Conservation (phyloP, 495 filamentous ascomycete species). For the Podospora pseudocomata region DNA sequence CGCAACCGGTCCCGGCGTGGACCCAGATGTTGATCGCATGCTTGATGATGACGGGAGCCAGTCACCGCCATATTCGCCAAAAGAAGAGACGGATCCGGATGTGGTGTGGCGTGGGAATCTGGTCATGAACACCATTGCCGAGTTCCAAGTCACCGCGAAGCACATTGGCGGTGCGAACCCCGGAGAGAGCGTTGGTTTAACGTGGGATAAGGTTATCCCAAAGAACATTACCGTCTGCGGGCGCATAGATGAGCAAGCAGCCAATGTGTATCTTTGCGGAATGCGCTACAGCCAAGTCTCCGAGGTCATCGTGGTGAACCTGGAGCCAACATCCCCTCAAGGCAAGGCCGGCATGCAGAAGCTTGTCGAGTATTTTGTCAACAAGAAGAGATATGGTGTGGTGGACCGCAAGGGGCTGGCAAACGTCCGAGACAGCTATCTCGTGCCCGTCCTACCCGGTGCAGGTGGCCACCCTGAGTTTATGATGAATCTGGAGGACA, state of each 20-base stretch:
- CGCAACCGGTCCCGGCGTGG: slow-evolving; percentile 53
- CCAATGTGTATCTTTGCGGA: slow-evolving; percentile 83
- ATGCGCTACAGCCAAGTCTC: slow-evolving; percentile 67
- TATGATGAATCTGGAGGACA: slow-evolving; percentile 70
- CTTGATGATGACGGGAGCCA: slow-evolving; percentile 74
- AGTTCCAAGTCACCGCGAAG: slow-evolving; percentile 71
- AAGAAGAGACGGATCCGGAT: slow-evolving; percentile 46
- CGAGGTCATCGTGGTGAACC: slow-evolving; percentile 66
- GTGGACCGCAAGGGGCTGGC: slow-evolving; percentile 63
- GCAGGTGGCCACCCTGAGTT: slow-evolving; percentile 60
- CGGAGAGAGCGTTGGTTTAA: slow-evolving; percentile 50
- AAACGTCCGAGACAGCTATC: slow-evolving; percentile 73
- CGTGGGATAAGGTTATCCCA: slow-evolving; percentile 69
- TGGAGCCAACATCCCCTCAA: slow-evolving; percentile 53
- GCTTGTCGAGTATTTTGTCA: slow-evolving; percentile 74
- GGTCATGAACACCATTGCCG: slow-evolving; percentile 69
- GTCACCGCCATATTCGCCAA: slow-evolving; percentile 81
- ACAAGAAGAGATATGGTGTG: slow-evolving; percentile 76
- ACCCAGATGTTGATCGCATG: slow-evolving; percentile 87
- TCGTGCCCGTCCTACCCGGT: slow-evolving; percentile 69
- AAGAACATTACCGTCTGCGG: slow-evolving; percentile 70
- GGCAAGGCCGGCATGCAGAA: slow-evolving; percentile 58
- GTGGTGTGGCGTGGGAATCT: slow-evolving; percentile 78
- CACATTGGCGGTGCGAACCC: slow-evolving; percentile 79
- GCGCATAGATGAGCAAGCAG: slow-evolving; percentile 73